phyloP scores from a whole-genome alignment of 176 grass and related monocot genomes.

The Paspalum notatum region DNA sequence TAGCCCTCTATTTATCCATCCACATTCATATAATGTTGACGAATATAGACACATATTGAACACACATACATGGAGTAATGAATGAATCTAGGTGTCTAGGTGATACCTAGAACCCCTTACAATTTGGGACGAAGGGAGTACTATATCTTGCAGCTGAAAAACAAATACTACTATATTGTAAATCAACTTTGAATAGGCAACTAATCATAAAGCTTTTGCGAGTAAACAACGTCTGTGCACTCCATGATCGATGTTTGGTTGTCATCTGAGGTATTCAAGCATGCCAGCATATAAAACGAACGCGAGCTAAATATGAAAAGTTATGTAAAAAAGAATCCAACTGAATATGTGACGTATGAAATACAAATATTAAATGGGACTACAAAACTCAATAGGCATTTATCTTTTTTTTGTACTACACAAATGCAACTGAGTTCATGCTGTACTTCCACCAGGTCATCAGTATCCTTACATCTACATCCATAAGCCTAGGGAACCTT shows the following conservation, averaged over 20 bases:
- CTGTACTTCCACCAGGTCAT: neutral
- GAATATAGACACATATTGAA: too few species aligned
- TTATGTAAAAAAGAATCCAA: neutral
- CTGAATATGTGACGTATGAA: neutral
- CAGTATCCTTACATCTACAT: neutral
- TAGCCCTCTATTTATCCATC: too few species aligned
- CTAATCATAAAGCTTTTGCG: constrained; percentile 4
- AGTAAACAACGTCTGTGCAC: neutral
- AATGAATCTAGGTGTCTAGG: too few species aligned
- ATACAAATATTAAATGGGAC: neutral
- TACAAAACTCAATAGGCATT: neutral
- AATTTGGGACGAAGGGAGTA: too few species aligned
- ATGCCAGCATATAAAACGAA: neutral
- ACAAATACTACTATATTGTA: neutral
- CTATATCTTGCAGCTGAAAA: constrained; percentile 16
- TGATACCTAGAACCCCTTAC: too few species aligned
- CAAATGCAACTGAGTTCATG: neutral
- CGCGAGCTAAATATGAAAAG: neutral
- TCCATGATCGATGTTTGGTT: constrained; percentile 20
- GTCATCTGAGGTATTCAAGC: neutral
- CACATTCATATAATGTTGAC: too few species aligned
- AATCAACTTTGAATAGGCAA: neutral
- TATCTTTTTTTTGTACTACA: neutral
- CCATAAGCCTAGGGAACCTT: neutral
- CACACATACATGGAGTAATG: too few species aligned